Evolutionary conservation across 345 rosid genomes (phyloP).

Genomic region (Ricinus communis): DNA sequence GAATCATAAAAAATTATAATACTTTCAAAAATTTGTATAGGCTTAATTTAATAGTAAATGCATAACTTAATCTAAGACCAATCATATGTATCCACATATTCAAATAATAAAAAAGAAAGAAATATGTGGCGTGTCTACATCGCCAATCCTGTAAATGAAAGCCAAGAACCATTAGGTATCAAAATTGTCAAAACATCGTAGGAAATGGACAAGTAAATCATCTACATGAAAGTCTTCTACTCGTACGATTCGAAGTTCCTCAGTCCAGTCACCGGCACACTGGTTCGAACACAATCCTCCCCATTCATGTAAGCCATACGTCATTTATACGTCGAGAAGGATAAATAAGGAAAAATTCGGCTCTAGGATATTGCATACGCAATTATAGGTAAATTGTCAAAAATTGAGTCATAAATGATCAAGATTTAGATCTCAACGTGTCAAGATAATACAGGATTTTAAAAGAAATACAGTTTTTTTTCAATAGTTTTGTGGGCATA

Average conservation of each 20-base stretch:
- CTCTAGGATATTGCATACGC: not conserved
- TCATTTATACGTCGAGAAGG: conserved; percentile 31
- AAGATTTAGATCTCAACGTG: conserved; percentile 18
- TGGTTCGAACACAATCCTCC: conserved; percentile 15
- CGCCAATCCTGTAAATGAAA: too few species aligned
- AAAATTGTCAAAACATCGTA: too few species aligned
- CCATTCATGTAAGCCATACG: conserved; percentile 27
- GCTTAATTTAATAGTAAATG: too few species aligned
- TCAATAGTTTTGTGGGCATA: not conserved
- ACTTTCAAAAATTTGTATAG: too few species aligned
- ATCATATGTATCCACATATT: too few species aligned
- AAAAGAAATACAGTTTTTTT: not conserved
- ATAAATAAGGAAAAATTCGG: not conserved
- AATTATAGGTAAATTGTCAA: not conserved
- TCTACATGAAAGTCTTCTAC: not conserved
- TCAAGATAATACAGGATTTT: not conserved
- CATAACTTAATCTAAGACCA: too few species aligned
- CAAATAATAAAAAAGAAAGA: too few species aligned
- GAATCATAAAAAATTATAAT: too few species aligned
- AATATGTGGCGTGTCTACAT: too few species aligned
- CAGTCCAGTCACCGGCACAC: not conserved
- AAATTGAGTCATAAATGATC: not conserved
- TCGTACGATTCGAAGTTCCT: conserved; percentile 18
- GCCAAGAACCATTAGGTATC: not conserved
- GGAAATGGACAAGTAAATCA: not conserved